Evolutionary conservation across 2,329 filamentous ascomycete species (phyloP).

Genomic region (Fusarium falciforme): DNA sequence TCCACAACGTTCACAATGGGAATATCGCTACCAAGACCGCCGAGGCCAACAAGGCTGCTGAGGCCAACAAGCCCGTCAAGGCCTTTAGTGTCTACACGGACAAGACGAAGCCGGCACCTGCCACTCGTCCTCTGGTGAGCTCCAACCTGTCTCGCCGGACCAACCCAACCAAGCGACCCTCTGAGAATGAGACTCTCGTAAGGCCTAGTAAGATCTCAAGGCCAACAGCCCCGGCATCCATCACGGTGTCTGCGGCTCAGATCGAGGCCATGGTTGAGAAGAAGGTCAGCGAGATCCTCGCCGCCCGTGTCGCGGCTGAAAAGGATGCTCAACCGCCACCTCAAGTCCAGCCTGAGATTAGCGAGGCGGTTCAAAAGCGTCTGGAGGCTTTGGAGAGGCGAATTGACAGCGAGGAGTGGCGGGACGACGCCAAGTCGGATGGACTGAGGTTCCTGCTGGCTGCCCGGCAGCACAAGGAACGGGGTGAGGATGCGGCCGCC

Average conservation of each 20-base stretch:
- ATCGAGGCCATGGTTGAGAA: constrained; percentile 94
- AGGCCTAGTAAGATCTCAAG: constrained; percentile 61
- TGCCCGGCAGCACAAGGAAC: constrained; percentile 89
- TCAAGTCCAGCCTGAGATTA: constrained; percentile 64
- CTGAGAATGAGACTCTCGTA: constrained; percentile 52
- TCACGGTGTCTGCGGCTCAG: constrained; percentile 73
- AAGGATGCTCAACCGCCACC: constrained; percentile 49
- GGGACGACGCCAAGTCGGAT: constrained; percentile 80
- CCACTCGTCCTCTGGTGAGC: constrained; percentile 49
- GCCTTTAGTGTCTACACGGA: constrained; percentile 90
- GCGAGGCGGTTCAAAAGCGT: constrained; percentile 81
- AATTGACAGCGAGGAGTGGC: constrained; percentile 73
- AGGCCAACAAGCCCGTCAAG: constrained; percentile 78
- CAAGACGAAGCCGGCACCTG: constrained; percentile 62
- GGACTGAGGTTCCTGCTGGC: constrained; percentile 89
- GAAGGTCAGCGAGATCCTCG: constrained; percentile 90
- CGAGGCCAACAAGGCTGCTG: constrained; percentile 62
- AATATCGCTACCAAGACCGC: constrained; percentile 60
- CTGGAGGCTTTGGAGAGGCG: constrained; percentile 87
- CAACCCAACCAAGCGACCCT: constrained; percentile 55
- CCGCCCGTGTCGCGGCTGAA: constrained; percentile 71
- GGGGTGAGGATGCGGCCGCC: constrained; percentile 81
- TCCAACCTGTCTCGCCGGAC: constrained; percentile 49
- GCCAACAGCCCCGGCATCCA: constrained; percentile 43
- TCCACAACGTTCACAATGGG: constrained; percentile 77